Evolutionary conservation across 768 basidiomycete species (phyloP).

Genomic region (Rhizopogon vesiculosus): DNA sequence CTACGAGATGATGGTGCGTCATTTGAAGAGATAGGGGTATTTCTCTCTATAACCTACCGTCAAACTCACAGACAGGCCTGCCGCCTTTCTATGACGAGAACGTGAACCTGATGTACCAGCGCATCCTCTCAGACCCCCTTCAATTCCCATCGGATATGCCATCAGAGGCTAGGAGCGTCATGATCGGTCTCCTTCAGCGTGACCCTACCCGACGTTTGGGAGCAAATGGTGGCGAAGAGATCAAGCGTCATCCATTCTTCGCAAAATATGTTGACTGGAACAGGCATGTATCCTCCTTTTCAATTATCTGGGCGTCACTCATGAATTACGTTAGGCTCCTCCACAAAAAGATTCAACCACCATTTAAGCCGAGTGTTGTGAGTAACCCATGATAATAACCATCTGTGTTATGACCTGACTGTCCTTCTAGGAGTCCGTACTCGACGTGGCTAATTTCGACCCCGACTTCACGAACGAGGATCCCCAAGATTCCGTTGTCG

Average conservation of each 20-base stretch:
- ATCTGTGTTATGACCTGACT: not conserved
- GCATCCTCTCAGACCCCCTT: constrained; percentile 90
- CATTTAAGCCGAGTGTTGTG: constrained; percentile 96
- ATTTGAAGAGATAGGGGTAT: not conserved
- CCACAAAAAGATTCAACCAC: constrained; percentile 93
- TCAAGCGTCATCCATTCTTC: constrained; percentile 95
- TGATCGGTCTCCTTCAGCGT: constrained; percentile 83
- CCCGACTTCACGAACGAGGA: constrained; percentile 96
- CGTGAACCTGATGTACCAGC: constrained; percentile 96
- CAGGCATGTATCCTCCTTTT: constrained; percentile 36
- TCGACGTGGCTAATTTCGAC: constrained; percentile 97
- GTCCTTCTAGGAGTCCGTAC: constrained; percentile 67
- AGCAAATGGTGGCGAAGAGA: constrained; percentile 92
- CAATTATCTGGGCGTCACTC: not conserved
- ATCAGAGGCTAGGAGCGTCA: constrained; percentile 82
- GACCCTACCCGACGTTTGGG: constrained; percentile 86
- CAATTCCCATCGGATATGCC: constrained; percentile 88
- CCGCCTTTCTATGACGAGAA: constrained; percentile 99
- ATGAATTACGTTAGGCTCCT: constrained; percentile 47
- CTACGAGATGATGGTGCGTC: constrained; percentile 89
- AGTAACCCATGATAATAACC: constrained; percentile 23
- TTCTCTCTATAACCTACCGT: not conserved
- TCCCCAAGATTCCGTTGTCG: constrained; percentile 93
- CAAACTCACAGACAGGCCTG: constrained; percentile 68
- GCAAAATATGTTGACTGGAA: constrained; percentile 92